Evolutionary conservation across 768 basidiomycete species (phyloP).

Genomic region (Russula compacta): DNA sequence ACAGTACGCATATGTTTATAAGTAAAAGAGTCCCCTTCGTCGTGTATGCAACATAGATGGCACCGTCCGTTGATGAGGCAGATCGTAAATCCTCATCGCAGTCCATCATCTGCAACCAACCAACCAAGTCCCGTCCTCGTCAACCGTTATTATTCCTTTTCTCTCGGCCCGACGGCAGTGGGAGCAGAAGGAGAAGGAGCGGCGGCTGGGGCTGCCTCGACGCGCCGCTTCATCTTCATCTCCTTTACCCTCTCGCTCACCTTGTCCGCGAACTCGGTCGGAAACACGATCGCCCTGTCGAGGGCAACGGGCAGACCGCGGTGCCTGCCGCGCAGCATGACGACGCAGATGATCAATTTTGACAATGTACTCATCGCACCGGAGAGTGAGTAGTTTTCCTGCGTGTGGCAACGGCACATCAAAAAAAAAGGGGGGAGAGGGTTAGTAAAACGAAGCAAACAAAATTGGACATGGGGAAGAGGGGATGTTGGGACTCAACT

Average conservation of each 20-base stretch:
- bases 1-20: too few species aligned
- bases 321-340: slow-evolving; percentile 76
- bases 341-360: slow-evolving; percentile 59
- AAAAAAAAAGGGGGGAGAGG: not conserved
- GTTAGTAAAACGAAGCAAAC: slow-evolving; percentile 35
- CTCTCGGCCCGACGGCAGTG: not conserved
- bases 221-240: not conserved
- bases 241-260: slow-evolving; percentile 2
- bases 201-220: not conserved
- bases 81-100: not conserved
- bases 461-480: not conserved
- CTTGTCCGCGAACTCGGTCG: slow-evolving; percentile 6
- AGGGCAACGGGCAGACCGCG: slow-evolving; percentile 62
- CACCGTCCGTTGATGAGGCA: not conserved
- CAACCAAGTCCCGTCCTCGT: not conserved
- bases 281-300: slow-evolving; percentile 39
- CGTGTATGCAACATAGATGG: too few species aligned
- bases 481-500: slow-evolving; percentile 22
- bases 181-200: too few species aligned
- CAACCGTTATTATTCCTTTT: not conserved
- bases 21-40: too few species aligned
- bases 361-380: slow-evolving; percentile 57
- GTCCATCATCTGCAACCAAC: too few species aligned
- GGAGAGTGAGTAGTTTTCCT: slow-evolving; percentile 35
- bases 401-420: not conserved